phyloP scores from a whole-genome alignment of 2,329 filamentous ascomycete genomes.

The Cladosporium sp. region DNA sequence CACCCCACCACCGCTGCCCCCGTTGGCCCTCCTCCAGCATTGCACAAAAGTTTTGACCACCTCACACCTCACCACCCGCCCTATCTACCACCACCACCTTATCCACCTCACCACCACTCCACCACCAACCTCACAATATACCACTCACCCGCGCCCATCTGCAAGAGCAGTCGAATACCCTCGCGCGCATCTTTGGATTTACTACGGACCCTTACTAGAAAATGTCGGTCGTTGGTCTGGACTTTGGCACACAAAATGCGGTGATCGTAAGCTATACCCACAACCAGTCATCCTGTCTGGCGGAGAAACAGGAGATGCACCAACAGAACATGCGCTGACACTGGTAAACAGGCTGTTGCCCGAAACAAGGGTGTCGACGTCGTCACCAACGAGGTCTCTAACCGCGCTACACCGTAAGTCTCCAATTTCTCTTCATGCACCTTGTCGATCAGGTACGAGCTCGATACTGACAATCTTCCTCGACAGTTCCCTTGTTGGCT shows the following conservation, averaged over 20 bases:
- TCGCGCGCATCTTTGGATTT: not conserved
- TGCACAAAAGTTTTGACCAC: not conserved
- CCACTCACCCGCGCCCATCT: not conserved
- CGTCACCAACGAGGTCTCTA: constrained; percentile 98
- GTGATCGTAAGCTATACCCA: constrained; percentile 61
- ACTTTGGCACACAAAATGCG: constrained; percentile 95
- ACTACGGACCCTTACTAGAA: not conserved
- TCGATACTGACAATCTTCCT: constrained; percentile 12
- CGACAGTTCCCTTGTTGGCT: constrained; percentile 81
- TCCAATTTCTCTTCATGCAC: constrained; percentile 7
- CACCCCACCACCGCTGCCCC: not conserved
- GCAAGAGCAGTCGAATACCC: not conserved
- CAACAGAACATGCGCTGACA: constrained; percentile 3
- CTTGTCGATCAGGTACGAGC: constrained; percentile 16
- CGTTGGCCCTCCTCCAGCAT: not conserved
- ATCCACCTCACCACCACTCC: not conserved
- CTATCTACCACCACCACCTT: not conserved
- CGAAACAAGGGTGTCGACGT: constrained; percentile 99
- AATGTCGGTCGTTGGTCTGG: constrained; percentile 60
- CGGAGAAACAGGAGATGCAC: constrained; percentile 34
- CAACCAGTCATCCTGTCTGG: too few relatives aligned
- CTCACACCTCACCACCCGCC: not conserved
- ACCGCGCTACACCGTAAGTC: constrained; percentile 93
- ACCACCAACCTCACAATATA: not conserved
- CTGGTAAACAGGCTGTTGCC: constrained; percentile 55